Percentiles rank a stretch among this genome's conserved stretches.
Conservation (phyloP, 164 flowering plant species). For the Annona squamosa region DNA sequence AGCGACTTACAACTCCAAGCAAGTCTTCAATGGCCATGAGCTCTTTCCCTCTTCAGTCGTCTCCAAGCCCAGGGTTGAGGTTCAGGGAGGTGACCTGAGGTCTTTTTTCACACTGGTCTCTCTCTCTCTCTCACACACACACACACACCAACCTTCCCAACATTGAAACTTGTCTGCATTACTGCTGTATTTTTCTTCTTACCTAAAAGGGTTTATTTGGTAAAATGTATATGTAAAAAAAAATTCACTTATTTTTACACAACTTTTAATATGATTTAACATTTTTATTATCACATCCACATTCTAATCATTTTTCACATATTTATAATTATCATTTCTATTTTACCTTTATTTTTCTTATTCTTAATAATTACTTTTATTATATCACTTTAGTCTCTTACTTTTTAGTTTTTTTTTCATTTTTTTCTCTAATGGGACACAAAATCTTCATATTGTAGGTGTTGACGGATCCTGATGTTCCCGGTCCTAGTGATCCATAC, state of each 20-base stretch:
- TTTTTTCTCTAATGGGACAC: neutral
- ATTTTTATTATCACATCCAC: no score
- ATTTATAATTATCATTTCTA: no score
- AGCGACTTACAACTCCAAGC: constrained; percentile 36
- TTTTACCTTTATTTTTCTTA: neutral
- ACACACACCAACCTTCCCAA: no score
- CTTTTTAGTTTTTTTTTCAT: neutral
- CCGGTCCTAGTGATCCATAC: constrained; percentile 89
- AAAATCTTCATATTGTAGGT: constrained; percentile 31
- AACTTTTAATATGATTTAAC: neutral
- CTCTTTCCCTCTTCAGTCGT: constrained; percentile 44
- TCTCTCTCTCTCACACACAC: neutral
- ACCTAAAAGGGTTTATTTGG: no score
- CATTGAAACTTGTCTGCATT: no score
- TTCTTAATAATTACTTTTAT: no score
- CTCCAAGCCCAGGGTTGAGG: constrained; percentile 46
- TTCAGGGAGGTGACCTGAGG: constrained; percentile 55
- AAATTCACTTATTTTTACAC: neutral
- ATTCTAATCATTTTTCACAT: no score
- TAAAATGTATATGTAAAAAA: no score
- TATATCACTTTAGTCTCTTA: neutral
- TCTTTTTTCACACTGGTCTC: constrained; percentile 56
- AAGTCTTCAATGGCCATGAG: constrained; percentile 57
- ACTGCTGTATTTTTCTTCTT: no score
- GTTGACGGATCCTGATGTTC: constrained; percentile 93